Evolutionary conservation across 495 filamentous ascomycete species (phyloP).

Genomic region (Rostrohypoxylon terebratum): DNA sequence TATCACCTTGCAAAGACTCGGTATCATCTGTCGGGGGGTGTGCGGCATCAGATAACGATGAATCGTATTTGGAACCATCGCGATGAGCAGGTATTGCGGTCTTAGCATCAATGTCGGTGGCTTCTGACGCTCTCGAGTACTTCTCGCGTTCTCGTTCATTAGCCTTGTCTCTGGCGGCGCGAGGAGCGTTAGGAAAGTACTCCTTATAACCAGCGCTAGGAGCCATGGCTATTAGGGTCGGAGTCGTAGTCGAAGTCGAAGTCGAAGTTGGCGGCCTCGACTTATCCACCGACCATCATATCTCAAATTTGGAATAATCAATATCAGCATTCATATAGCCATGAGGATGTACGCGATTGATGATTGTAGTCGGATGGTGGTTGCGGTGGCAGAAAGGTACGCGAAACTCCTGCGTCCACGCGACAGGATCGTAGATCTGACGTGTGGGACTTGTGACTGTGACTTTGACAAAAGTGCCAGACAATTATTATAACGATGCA

Average conservation of each 20-base stretch:
- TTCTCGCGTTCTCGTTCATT: slow-evolving; percentile 64
- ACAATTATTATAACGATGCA: slow-evolving; percentile 17
- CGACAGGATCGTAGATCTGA: slow-evolving; percentile 53
- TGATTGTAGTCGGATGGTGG: slow-evolving; percentile 22
- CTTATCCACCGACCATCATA: slow-evolving; percentile 67
- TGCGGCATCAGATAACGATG: slow-evolving; percentile 52
- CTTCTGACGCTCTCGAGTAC: slow-evolving; percentile 51
- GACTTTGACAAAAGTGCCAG: slow-evolving; percentile 45
- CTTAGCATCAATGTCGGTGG: slow-evolving; percentile 63
- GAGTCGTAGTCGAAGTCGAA: background rate
- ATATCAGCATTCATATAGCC: slow-evolving; percentile 58
- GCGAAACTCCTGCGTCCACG: slow-evolving; percentile 54
- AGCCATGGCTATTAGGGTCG: slow-evolving; percentile 74
- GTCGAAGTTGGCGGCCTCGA: slow-evolving; percentile 55
- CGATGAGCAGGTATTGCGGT: slow-evolving; percentile 50
- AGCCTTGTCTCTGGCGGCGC: slow-evolving; percentile 66
- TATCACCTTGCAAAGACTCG: slow-evolving; percentile 69
- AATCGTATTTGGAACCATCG: slow-evolving; percentile 54
- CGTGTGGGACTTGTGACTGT: slow-evolving; percentile 51
- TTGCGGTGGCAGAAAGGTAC: slow-evolving; percentile 41
- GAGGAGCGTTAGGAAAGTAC: slow-evolving; percentile 89
- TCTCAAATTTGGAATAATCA: slow-evolving; percentile 55
- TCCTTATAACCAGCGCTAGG: slow-evolving; percentile 83
- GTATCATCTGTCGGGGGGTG: slow-evolving; percentile 64
- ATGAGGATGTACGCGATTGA: slow-evolving; percentile 28